Evolutionary conservation across 169 alveolate genomes (phyloP).

Genomic region (Plasmodium knowlesi): DNA sequence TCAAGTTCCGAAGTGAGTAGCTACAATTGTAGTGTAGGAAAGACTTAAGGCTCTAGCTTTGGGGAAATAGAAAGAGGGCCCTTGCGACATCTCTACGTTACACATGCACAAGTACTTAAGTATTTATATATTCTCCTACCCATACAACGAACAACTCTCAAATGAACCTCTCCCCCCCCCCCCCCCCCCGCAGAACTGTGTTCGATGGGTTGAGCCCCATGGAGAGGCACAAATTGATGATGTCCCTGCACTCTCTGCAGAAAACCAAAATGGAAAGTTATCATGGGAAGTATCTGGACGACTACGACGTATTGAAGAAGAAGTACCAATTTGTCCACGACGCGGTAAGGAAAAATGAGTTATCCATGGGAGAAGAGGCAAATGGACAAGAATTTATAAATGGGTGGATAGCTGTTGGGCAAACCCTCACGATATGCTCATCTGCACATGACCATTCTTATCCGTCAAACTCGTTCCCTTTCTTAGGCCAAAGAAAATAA

Average conservation of each 20-base stretch:
- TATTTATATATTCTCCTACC: neutral
- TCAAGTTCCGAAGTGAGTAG: conserved; percentile 25
- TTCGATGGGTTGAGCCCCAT: conserved; percentile 34
- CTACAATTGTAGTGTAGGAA: neutral
- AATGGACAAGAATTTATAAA: neutral
- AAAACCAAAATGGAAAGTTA: conserved; percentile 16
- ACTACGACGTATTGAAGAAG: conserved; percentile 39
- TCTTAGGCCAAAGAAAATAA: conserved; percentile 31
- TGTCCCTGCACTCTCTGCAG: conserved; percentile 37
- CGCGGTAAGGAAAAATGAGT: conserved; percentile 7
- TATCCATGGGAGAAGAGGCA: neutral
- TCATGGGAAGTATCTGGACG: conserved; percentile 9
- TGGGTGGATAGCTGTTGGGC: neutral
- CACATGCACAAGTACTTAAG: neutral
- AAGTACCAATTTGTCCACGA: conserved; percentile 51
- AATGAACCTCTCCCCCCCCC: neutral
- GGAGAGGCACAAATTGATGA: conserved; percentile 59
- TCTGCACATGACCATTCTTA: neutral
- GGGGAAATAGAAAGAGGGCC: neutral
- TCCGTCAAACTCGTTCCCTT: neutral
- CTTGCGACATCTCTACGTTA: neutral
- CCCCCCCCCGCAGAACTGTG: conserved; percentile 1
- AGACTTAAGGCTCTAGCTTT: neutral
- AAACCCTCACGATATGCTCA: neutral
- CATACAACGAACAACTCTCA: neutral